These are phyloP conservation scores for Isatis tinctoria DNA, from an alignment of 345 rosid species.

Conservation along the genomic window DNA sequence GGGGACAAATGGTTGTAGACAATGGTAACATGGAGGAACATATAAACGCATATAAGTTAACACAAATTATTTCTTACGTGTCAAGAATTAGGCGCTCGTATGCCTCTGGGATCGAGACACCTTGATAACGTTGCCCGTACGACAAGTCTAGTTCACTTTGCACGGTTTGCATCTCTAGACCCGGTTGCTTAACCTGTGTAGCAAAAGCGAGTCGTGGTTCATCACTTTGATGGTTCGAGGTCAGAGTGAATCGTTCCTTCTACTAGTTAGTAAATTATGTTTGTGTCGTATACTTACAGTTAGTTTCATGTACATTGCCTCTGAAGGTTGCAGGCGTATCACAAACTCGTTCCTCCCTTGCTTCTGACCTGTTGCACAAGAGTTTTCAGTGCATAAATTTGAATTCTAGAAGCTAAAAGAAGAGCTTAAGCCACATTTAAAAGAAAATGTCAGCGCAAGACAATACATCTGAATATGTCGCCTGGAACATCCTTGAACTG, in stretches of 20 bases:
- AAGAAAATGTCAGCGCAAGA: background rate
- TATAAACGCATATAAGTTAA: background rate
- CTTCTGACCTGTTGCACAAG: constrained; percentile 52
- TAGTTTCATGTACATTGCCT: constrained; percentile 97
- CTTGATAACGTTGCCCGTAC: constrained; percentile 84
- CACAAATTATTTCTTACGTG: constrained; percentile 46
- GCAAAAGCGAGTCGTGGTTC: constrained; percentile 20
- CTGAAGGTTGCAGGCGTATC: constrained; percentile 91
- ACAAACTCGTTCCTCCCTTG: constrained; percentile 99
- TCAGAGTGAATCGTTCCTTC: background rate
- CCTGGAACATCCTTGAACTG: constrained; percentile 99
- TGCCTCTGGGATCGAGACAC: constrained; percentile 82
- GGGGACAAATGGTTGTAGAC: background rate
- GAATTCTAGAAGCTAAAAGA: background rate
- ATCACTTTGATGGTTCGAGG: background rate
- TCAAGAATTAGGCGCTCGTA: constrained; percentile 95
- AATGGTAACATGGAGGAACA: background rate
- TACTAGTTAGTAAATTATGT: background rate
- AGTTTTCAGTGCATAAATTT: background rate
- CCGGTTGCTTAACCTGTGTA: constrained; percentile 94
- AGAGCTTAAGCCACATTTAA: background rate
- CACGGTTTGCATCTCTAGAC: constrained; percentile 83
- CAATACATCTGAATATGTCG: constrained; percentile 84
- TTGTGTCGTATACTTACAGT: constrained; percentile 47
- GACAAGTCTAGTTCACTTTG: constrained; percentile 99